Base-by-base conservation (phyloP, 371 early-diverging fungal genomes). In the Capniomyces stellatus region DNA sequence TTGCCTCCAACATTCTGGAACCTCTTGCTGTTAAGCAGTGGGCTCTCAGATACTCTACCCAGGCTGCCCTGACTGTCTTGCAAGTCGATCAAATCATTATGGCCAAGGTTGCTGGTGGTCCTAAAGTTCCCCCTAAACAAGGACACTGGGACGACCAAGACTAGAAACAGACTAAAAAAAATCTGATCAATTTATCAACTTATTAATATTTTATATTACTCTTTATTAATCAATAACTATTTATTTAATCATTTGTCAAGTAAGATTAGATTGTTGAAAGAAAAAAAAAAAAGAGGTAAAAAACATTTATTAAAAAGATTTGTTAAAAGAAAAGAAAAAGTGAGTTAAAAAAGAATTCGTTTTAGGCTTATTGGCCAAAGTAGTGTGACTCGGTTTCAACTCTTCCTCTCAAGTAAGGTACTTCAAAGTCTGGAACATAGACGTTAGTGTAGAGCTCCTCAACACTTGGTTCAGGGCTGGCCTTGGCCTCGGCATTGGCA, bases 41-140 rank as follows among this genome's bases (percentile, higher is more conserved):
- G 71, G 97, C 88, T 46, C 71, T 92, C 59, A 83, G 85, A 59
- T 78, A 89, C 40, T 93, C 94, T 51, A 78, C 90, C 30, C 82
- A 92, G 63, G 85, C 92, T 23, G 94, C 95, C n/a, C 67, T 92
- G 55, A 94, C 95, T 1, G 77, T 96, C 27, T 76, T 96, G 53
- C 81, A 89, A 62, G 92, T 96, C 29, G 97, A 96, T 71, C 95
- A 94, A 80, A 88, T 96, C 61, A 93, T 96, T 71, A 96, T 96
- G 97, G 86, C 87, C 56, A 94, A 94, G 72, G 87, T 85, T 49
- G 95, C 95, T 28, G 97, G 95, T 50, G 95, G 95, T 6, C 95
- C 93, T 24, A 92, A 92, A 69, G 82, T 83, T 53, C 85, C 82
- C 56, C 85, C 89, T 82, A 75, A 86, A 71, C n/a, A 27, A 25